A percentile compares a stretch with the other conserved stretches of the same genome.
Conservation (phyloP, 768 basidiomycete species). For the Tulasnella sp. region DNA sequence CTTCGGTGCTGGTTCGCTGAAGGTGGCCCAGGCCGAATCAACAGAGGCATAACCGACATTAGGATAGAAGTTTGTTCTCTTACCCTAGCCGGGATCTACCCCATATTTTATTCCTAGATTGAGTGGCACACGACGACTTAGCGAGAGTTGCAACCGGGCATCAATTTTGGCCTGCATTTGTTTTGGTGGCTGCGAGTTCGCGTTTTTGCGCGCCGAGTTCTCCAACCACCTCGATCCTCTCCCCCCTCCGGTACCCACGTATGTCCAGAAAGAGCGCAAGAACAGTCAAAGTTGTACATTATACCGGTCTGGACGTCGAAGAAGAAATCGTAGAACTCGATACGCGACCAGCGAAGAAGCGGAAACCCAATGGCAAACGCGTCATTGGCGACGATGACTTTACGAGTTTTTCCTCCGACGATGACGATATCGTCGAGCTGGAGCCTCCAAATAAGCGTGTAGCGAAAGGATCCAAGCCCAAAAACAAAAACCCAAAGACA, state of each 20-base stretch:
- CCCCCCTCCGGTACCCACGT: background rate
- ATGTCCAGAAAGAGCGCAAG: conserved; percentile 20
- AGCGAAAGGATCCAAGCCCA: background rate
- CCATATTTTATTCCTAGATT: conserved; percentile 12
- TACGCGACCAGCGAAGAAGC: background rate
- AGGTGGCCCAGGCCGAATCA: background rate
- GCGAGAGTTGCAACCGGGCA: background rate
- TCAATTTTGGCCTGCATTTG: background rate
- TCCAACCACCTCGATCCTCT: background rate
- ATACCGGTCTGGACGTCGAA: conserved; percentile 20
- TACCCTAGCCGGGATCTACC: background rate
- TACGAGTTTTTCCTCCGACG: background rate
- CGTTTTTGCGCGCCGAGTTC: background rate
- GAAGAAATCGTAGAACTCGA: conserved; percentile 2
- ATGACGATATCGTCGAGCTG: background rate
- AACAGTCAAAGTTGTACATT: conserved; percentile 15
- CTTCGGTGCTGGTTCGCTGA: conserved; percentile 24
- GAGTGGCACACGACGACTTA: background rate
- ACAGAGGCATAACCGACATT: background rate
- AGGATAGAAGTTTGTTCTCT: background rate
- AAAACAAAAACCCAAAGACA: background rate
- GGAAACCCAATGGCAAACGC: conserved; percentile 13
- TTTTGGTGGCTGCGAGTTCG: conserved; percentile 1
- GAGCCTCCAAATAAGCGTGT: background rate
- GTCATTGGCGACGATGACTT: background rate